Conservation (phyloP, 2,329 filamentous ascomycete species). For the Balansia obtecta region DNA sequence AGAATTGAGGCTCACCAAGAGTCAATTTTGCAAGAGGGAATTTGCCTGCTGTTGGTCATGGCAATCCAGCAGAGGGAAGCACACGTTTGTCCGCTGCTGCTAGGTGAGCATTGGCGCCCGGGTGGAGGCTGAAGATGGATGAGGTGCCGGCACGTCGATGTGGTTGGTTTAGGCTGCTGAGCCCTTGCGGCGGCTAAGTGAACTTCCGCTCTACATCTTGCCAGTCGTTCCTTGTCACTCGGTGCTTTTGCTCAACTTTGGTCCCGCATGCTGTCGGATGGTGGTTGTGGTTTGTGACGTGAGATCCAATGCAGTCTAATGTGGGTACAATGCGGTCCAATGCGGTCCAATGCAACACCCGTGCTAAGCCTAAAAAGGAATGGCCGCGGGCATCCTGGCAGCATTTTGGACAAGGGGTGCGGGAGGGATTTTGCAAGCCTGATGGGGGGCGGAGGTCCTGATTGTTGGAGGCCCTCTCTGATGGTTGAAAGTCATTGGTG, state of each 20-base stretch:
- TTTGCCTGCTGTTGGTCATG: neutral
- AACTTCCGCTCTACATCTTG: neutral
- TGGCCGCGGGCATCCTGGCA: no score
- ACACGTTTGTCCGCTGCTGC: neutral
- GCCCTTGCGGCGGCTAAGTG: constrained; percentile 4
- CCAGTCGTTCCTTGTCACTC: neutral
- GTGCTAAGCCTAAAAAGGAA: no score
- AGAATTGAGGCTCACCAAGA: neutral
- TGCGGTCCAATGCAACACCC: no score
- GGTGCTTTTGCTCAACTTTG: neutral
- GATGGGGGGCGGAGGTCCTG: no score
- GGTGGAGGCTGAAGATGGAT: constrained; percentile 2
- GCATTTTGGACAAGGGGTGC: no score
- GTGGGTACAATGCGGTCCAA: no score
- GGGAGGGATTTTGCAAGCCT: no score
- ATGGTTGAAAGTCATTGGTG: no score
- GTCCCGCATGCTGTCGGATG: neutral
- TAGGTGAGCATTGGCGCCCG: constrained; percentile 1
- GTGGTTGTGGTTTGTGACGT: neutral
- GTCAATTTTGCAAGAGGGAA: neutral
- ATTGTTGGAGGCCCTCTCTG: no score
- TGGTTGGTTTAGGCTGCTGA: neutral
- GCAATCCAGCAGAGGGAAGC: neutral
- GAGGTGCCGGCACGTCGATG: neutral
- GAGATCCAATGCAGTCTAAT: neutral